Evolutionary conservation across 2,329 filamentous ascomycete species (phyloP), one percentile per base, ranked within the genome.

Genomic region (Plectosphaerella sp.): DNA sequence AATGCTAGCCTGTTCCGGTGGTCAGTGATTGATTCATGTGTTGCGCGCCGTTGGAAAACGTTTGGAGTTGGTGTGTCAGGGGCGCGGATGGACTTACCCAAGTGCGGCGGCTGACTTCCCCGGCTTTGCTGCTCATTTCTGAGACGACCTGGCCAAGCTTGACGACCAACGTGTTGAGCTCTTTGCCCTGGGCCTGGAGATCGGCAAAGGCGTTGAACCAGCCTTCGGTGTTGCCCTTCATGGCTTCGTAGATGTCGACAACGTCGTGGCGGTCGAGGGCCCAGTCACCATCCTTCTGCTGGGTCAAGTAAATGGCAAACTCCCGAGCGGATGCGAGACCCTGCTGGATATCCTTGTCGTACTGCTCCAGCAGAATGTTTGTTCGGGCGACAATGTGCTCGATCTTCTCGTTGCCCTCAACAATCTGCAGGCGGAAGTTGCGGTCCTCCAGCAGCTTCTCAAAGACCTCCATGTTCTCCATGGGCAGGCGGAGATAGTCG

Each of bases 141-240:
- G 84, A 82, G 50, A 95, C 86, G 59, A 94, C 88, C 49, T 82
- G 84, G 57, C 84, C 84, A 18, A 97, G 80, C 67, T 88, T 84
- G 39, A 84, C 80, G 41, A 96, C 77, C 28, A 86, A 75, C 7
- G 83, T 78, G 33, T 87, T 87, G 24, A 97, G 75, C 45, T 82
- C 79, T 55, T 86, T 82, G 14, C 87, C 86, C 63, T 87, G 90
- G 20, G 80, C 80, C 64, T 91, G 86, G 54, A 97, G 76, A 51
- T 87, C 87, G 50, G 84, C 79, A 62, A 96, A 86, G 7, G 91
- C 91, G 52, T 86, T 84, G 53, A 86, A 83, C 93, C 93, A 97
- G 43, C 92, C 91, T 57, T 95, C 88, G 9, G 91, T 87, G 61
- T 97, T 97, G 35, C 90, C 89, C 62, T 88, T 87, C 92, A 97